phyloP scores from a whole-genome alignment of 169 alveolate genomes.

The Eimeria zaria region DNA sequence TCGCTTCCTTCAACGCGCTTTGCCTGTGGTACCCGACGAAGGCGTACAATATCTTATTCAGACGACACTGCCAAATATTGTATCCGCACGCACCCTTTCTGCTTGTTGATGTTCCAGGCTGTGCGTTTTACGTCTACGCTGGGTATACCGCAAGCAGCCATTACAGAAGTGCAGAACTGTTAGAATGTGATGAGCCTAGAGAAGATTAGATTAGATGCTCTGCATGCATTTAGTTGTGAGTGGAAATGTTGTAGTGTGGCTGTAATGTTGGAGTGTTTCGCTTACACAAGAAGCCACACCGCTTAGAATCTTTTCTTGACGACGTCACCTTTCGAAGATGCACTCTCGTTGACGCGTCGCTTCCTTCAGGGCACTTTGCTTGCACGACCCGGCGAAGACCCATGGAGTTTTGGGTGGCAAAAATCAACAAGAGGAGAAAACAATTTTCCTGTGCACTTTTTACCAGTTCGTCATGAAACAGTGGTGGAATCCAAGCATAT shows the following conservation, averaged over 20 bases:
- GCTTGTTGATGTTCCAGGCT: not conserved
- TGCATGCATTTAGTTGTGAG: not conserved
- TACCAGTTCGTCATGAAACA: no score
- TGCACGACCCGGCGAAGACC: not conserved
- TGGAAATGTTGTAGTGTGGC: not conserved
- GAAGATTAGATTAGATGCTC: no score
- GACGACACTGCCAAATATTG: no score
- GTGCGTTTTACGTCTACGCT: not conserved
- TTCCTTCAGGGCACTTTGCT: not conserved
- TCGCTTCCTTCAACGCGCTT: not conserved
- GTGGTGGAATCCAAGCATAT: not conserved
- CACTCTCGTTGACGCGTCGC: not conserved
- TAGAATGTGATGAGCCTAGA: not conserved
- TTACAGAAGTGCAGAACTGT: not conserved
- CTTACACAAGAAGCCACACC: not conserved
- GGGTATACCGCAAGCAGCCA: not conserved
- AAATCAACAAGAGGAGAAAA: no score
- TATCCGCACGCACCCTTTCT: not conserved
- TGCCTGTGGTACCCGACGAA: not conserved
- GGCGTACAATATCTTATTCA: not conserved
- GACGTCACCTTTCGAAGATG: not conserved
- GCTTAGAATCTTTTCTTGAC: not conserved
- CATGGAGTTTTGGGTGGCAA: no score
- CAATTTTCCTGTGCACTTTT: no score
- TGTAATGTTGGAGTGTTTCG: not conserved